Conservation (phyloP, 139 green algal genomes). For the Chlorella vulgaris region DNA sequence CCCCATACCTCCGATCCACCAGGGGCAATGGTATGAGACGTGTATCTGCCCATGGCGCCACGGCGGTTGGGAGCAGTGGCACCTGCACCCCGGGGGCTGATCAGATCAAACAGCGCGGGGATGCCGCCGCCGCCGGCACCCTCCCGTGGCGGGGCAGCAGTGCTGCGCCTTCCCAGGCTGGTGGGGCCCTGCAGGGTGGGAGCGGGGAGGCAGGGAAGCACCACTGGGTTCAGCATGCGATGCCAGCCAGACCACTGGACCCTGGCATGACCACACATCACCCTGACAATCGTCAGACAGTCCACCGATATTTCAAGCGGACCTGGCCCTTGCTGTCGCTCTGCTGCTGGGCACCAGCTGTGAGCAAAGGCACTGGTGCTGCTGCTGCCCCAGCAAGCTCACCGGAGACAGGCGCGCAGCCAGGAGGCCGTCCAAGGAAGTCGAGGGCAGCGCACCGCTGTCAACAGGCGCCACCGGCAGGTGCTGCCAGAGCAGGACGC, state of each 20-base stretch:
- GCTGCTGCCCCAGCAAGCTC: background rate
- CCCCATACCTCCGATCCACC: conserved; percentile 36
- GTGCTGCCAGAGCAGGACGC: conserved; percentile 64
- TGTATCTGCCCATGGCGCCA: conserved; percentile 32
- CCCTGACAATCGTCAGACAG: too few relatives aligned
- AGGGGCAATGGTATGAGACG: conserved; percentile 29
- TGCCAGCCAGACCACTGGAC: too few relatives aligned
- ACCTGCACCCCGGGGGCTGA: background rate
- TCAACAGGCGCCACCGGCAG: background rate
- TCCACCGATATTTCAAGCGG: too few relatives aligned
- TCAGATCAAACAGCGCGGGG: conserved; percentile 15
- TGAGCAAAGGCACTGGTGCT: too few relatives aligned
- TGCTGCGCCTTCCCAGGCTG: background rate
- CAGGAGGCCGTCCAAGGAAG: background rate
- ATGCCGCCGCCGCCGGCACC: background rate
- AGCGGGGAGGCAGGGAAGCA: background rate
- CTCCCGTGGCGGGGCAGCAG: background rate
- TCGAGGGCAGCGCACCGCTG: background rate
- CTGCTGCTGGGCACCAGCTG: too few relatives aligned
- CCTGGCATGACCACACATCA: too few relatives aligned
- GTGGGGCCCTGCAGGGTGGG: background rate
- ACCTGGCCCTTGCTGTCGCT: too few relatives aligned
- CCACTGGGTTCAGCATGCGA: too few relatives aligned
- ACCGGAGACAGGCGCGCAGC: background rate
- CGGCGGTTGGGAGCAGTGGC: background rate